These are phyloP conservation scores for Arabis alpina DNA, from an alignment of 345 rosid genomes.

Conservation along the genomic window DNA sequence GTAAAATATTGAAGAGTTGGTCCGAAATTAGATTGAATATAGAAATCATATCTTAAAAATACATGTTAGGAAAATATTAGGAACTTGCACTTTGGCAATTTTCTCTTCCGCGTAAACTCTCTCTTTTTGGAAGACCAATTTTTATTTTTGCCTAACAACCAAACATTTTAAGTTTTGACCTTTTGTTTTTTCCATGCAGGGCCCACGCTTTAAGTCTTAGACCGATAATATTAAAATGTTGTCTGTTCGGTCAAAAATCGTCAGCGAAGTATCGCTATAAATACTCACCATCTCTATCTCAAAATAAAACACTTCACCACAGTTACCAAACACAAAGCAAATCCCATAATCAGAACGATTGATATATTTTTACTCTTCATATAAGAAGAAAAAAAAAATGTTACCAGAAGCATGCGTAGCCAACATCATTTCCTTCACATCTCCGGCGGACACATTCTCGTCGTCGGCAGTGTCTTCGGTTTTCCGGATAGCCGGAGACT, in stretches of 20 bases:
- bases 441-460: constrained; percentile 61
- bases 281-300: constrained; percentile 18
- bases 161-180: neutral
- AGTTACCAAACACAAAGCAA: neutral
- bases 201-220: neutral
- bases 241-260: constrained; percentile 12
- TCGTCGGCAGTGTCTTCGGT: constrained; percentile 52
- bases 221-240: neutral
- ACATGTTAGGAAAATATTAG: too few relatives aligned
- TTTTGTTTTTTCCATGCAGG: too few relatives aligned
- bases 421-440: constrained; percentile 57
- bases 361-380: neutral
- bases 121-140: neutral
- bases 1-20: too few relatives aligned
- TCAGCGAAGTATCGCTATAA: constrained; percentile 19
- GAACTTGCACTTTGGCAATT: neutral
- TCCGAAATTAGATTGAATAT: too few relatives aligned
- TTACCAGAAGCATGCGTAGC: constrained; percentile 72
- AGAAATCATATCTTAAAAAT: too few relatives aligned
- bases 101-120: constrained; percentile 7
- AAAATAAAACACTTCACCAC: constrained; percentile 1
- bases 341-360: constrained; percentile 1
- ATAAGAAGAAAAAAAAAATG: constrained; percentile 4
- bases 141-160: neutral
- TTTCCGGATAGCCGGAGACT: constrained; percentile 65